phyloP scores from a whole-genome alignment of 345 rosid species.

The Eucalyptus virginea region DNA sequence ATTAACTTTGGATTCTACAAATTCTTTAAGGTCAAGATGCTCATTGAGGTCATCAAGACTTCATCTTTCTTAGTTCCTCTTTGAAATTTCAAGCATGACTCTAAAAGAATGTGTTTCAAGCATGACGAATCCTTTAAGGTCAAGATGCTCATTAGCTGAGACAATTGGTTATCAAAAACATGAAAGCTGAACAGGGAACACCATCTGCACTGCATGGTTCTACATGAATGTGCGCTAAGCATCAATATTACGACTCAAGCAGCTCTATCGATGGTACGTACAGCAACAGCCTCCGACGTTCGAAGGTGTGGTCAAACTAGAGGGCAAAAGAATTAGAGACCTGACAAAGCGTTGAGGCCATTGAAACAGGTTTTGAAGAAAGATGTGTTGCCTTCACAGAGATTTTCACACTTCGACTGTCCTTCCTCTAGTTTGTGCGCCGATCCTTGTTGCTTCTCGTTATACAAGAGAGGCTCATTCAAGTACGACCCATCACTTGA shows the following conservation, averaged over 20 bases:
- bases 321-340: neutral
- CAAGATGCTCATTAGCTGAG: neutral
- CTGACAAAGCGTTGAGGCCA: constrained; percentile 33
- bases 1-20: neutral
- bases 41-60: neutral
- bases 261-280: neutral
- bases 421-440: neutral
- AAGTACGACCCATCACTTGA: neutral
- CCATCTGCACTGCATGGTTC: neutral
- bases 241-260: neutral
- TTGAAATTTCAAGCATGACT: neutral
- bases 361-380: constrained; percentile 20
- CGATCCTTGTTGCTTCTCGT: neutral
- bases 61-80: neutral
- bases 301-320: neutral
- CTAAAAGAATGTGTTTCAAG: neutral
- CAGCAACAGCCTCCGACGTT: neutral
- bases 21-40: neutral
- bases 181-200: neutral
- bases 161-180: neutral
- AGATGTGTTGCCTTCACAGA: neutral
- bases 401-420: neutral
- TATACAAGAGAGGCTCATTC: neutral
- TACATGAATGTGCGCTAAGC: neutral
- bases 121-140: neutral